Evolutionary conservation across 2,329 filamentous ascomycete species (phyloP).

Genomic region (Aspergillus sp.): DNA sequence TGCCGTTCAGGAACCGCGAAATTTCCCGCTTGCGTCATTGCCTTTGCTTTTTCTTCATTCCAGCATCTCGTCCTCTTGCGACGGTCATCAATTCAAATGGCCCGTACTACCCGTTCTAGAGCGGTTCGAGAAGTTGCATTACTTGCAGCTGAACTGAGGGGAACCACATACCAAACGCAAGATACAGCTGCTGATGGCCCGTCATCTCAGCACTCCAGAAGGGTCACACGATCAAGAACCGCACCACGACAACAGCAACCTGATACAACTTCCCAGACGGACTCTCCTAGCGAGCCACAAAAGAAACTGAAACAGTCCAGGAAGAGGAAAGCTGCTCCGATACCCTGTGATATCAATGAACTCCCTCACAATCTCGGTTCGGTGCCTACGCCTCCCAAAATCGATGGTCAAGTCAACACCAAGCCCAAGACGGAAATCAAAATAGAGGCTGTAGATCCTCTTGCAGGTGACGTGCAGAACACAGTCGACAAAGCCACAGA

Average conservation of each 20-base stretch:
- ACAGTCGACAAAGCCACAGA: conserved; percentile 21
- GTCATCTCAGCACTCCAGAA: not conserved
- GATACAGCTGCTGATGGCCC: conserved; percentile 25
- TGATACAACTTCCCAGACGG: conserved; percentile 19
- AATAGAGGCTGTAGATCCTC: conserved; percentile 1
- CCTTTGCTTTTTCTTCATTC: not conserved
- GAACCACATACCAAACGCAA: conserved; percentile 35
- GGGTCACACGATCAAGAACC: not conserved
- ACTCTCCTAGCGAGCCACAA: conserved; percentile 25
- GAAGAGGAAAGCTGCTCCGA: conserved; percentile 8
- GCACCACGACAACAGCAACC: not conserved
- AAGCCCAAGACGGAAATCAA: conserved; percentile 15
- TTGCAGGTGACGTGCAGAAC: conserved; percentile 14
- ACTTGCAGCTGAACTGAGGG: conserved; percentile 12
- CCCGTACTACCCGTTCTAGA: conserved; percentile 30
- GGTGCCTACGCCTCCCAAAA: conserved; percentile 1
- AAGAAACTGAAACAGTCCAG: conserved; percentile 26
- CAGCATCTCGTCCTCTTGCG: not conserved
- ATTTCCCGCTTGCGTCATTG: conserved; percentile 1
- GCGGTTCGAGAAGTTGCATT: conserved; percentile 23
- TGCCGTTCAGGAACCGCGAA: not conserved
- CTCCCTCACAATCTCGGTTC: conserved; percentile 59
- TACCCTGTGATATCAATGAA: conserved; percentile 37
- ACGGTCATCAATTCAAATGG: conserved; percentile 15
- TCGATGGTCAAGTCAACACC: not conserved